A percentile compares a stretch with the other conserved stretches of the same genome.
These are phyloP conservation scores for Fragilariopsis cylindrus DNA, from an alignment of 108 stramenopile species.

Conservation along the genomic window DNA sequence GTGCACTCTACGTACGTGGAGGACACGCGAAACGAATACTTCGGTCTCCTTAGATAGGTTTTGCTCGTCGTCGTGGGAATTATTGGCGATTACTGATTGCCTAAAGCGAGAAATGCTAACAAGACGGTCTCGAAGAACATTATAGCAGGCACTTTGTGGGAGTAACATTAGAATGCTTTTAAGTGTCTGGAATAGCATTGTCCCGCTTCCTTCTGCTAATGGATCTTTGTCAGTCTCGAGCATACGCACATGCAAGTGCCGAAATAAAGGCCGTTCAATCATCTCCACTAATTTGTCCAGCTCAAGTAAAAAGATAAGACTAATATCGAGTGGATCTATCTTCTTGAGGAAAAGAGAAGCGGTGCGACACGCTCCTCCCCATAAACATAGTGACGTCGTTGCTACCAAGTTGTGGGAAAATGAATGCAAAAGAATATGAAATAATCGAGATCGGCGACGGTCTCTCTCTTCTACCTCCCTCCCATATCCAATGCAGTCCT, in stretches of 20 bases:
- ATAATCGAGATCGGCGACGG: slow-evolving; percentile 54
- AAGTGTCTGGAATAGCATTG: slow-evolving; percentile 79
- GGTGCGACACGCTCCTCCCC: slow-evolving; percentile 82
- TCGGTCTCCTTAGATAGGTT: slow-evolving; percentile 46
- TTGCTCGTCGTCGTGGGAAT: slow-evolving; percentile 17
- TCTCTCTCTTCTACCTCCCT: slow-evolving; percentile 44
- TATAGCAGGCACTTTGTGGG: slow-evolving; percentile 83
- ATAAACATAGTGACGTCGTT: slow-evolving; percentile 71
- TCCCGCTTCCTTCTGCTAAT: slow-evolving; percentile 73
- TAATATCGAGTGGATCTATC: slow-evolving; percentile 78
- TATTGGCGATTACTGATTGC: slow-evolving; percentile 51
- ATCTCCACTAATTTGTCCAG: slow-evolving; percentile 81
- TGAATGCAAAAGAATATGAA: slow-evolving; percentile 78
- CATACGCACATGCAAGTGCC: slow-evolving; percentile 84
- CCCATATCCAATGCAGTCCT: slow-evolving; percentile 64
- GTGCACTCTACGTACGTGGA: slow-evolving; percentile 63
- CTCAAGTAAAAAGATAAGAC: slow-evolving; percentile 78
- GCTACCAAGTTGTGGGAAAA: slow-evolving; percentile 81
- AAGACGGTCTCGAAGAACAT: slow-evolving; percentile 69
- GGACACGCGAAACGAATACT: slow-evolving; percentile 58
- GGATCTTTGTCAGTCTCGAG: slow-evolving; percentile 75
- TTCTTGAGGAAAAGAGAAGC: slow-evolving; percentile 66
- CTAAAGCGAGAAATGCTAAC: slow-evolving; percentile 71
- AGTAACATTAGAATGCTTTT: slow-evolving; percentile 78
- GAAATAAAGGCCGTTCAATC: slow-evolving; percentile 83